Evolutionary conservation across 805 yeast genomes (phyloP).

Genomic region (Lachancea nothofagi): DNA sequence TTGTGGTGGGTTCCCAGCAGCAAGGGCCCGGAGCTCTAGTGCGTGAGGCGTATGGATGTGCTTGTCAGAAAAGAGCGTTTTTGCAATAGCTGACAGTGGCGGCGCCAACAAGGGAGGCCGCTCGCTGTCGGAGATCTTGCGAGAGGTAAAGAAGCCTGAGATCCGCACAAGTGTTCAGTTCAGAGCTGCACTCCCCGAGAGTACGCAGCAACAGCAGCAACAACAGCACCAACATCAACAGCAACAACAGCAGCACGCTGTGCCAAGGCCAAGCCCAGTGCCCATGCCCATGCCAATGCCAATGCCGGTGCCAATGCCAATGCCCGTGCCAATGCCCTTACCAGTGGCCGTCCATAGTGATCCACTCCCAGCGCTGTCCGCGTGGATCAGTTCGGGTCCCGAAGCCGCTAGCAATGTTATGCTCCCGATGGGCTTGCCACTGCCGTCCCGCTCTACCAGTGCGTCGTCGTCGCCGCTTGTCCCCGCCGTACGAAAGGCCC

Average conservation of each 20-base stretch:
- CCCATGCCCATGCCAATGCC: background rate
- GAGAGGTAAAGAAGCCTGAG: slow-evolving; percentile 10
- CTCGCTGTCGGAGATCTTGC: slow-evolving; percentile 8
- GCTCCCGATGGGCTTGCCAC: no score
- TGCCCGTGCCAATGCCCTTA: background rate
- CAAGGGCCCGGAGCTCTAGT: background rate
- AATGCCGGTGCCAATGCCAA: background rate
- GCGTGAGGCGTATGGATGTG: background rate
- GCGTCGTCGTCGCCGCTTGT: background rate
- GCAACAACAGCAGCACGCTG: background rate
- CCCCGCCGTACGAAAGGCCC: background rate
- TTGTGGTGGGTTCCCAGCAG: background rate
- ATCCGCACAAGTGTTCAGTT: slow-evolving; percentile 1
- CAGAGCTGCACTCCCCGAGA: no score
- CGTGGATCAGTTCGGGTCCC: background rate
- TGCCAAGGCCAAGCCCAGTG: background rate
- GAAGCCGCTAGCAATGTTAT: background rate
- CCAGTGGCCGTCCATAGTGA: background rate
- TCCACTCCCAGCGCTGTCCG: background rate
- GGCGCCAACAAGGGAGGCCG: slow-evolving; percentile 4
- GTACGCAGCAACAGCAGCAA: background rate
- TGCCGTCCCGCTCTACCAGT: no score
- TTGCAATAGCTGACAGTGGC: background rate
- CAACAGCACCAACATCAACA: background rate
- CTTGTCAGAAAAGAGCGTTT: slow-evolving; percentile 1